Conservation (phyloP, 169 alveolate species). For the Eimeria acervulina region DNA sequence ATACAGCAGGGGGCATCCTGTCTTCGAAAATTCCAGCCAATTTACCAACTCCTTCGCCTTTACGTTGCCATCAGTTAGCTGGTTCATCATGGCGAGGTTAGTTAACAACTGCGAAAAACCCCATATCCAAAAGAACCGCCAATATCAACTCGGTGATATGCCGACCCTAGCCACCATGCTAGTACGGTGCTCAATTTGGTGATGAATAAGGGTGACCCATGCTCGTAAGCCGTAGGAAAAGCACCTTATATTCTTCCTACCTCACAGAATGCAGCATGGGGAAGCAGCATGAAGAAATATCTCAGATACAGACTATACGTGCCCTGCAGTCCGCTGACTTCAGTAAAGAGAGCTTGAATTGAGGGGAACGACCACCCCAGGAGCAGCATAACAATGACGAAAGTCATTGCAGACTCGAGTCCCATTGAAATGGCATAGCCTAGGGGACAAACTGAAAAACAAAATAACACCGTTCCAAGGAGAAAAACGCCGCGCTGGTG, state of each 20-base stretch:
- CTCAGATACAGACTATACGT: conserved; percentile 53
- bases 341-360: conserved; percentile 64
- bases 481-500: conserved; percentile 65
- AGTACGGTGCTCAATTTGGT: background rate
- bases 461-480: conserved; percentile 55
- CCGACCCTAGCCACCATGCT: background rate
- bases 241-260: background rate
- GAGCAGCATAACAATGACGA: conserved; percentile 66
- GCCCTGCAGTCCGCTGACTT: conserved; percentile 70
- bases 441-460: conserved; percentile 59
- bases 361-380: conserved; percentile 76
- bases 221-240: background rate
- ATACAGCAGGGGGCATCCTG: conserved; percentile 58
- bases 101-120: conserved; percentile 8
- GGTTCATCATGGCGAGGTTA: conserved; percentile 55
- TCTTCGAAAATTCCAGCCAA: conserved; percentile 61
- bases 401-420: conserved; percentile 63
- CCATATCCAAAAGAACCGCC: background rate
- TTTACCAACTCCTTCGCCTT: conserved; percentile 65
- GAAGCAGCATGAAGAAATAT: conserved; percentile 47
- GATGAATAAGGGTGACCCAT: background rate
- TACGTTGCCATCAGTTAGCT: conserved; percentile 24
- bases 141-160: background rate
- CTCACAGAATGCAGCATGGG: conserved; percentile 70
- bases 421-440: conserved; percentile 76